Evolutionary conservation across 73 alveolate genomes (phyloP).

Genomic region (Tetrahymena thermophila): DNA sequence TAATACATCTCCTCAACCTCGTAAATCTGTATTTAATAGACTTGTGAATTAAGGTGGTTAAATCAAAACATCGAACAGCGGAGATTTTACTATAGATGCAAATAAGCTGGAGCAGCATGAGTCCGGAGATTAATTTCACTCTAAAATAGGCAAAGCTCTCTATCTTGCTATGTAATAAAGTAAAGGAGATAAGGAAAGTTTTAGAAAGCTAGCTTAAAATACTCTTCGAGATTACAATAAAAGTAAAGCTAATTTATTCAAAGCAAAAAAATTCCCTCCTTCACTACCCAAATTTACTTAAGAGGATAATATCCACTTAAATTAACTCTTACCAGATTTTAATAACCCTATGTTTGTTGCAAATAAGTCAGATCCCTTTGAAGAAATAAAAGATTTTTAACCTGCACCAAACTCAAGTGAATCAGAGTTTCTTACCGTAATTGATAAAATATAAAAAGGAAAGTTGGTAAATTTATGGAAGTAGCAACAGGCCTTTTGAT

Average conservation of each 20-base stretch:
- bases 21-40: not conserved
- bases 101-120: not conserved
- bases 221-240: not conserved
- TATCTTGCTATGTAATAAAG: not conserved
- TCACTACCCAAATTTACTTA: not conserved
- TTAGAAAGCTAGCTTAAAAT: not conserved
- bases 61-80: not conserved
- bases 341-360: not conserved
- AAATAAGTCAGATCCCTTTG: not conserved
- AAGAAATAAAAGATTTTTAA: not conserved
- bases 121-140: not conserved
- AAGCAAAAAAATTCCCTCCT: not conserved
- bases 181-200: not conserved
- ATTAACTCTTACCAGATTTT: not conserved
- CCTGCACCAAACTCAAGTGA: not conserved
- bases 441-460: not conserved
- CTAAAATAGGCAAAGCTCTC: not conserved
- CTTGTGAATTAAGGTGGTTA: not conserved
- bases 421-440: not conserved
- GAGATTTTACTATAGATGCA: not conserved
- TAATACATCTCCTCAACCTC: not conserved
- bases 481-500: not conserved
- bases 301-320: not conserved
- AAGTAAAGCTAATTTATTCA: not conserved
- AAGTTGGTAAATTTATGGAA: not conserved